Percentiles rank a stretch among this genome's conserved stretches.
These are phyloP conservation scores for Penicillium polonicum DNA, from an alignment of 2,329 filamentous ascomycete species.

Conservation along the genomic window DNA sequence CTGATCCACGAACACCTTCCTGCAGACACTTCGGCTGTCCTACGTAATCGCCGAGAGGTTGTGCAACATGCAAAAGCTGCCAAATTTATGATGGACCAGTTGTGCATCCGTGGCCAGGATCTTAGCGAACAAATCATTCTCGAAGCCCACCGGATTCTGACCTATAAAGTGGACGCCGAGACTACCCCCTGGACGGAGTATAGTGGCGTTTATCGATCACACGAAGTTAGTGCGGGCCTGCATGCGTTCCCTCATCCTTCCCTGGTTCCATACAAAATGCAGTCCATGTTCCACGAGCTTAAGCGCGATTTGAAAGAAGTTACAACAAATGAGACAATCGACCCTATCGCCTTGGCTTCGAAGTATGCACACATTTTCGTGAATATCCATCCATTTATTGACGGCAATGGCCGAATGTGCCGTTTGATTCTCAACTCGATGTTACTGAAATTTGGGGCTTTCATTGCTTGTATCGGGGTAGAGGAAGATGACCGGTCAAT, in stretches of 20 bases:
- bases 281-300: slow-evolving; percentile 6
- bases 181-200: slow-evolving; percentile 4
- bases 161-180: neutral
- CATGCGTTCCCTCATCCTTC: slow-evolving; percentile 1
- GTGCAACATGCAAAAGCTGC: slow-evolving; percentile 5
- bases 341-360: slow-evolving; percentile 4
- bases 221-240: slow-evolving; percentile 1
- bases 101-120: neutral
- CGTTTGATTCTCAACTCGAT: neutral
- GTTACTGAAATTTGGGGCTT: neutral
- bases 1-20: neutral
- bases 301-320: slow-evolving; percentile 3
- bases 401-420: neutral
- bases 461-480: neutral
- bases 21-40: neutral
- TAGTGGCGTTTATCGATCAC: slow-evolving; percentile 3
- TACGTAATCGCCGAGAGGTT: neutral
- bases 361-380: slow-evolving; percentile 9
- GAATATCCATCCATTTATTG: slow-evolving; percentile 9
- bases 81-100: neutral
- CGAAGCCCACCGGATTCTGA: slow-evolving; percentile 1
- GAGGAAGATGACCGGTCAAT: neutral
- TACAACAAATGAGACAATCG: neutral
- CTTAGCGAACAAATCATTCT: slow-evolving; percentile 6
- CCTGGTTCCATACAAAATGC: slow-evolving; percentile 6